phyloP scores from a whole-genome alignment of 2,329 filamentous ascomycete species.

The Penicillium sp. region DNA sequence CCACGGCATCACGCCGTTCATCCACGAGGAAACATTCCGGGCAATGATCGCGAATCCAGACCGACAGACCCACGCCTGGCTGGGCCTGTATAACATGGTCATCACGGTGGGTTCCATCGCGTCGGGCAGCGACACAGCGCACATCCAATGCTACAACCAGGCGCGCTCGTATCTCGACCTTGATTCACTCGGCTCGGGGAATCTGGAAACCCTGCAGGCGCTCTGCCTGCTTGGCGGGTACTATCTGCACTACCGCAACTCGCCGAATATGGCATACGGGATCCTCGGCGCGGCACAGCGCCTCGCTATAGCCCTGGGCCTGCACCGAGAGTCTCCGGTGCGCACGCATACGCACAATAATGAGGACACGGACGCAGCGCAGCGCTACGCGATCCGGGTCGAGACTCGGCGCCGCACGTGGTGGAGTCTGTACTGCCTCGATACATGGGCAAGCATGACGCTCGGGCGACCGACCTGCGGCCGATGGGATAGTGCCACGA shows the following conservation, averaged over 20 bases:
- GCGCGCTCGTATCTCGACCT: constrained; percentile 9
- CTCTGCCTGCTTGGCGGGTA: constrained; percentile 23
- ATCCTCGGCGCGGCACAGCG: constrained; percentile 26
- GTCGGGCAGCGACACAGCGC: constrained; percentile 8
- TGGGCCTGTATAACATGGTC: constrained; percentile 16
- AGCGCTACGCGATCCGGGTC: background rate
- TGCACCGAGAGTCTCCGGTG: constrained; percentile 12
- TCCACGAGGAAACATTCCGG: constrained; percentile 12
- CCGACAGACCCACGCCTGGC: constrained; percentile 6
- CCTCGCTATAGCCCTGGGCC: constrained; percentile 22
- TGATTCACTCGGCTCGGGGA: constrained; percentile 22
- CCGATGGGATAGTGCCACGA: constrained; percentile 12
- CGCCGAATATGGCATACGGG: constrained; percentile 25
- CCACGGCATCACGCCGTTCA: constrained; percentile 13
- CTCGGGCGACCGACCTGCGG: constrained; percentile 16
- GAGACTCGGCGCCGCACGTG: constrained; percentile 14
- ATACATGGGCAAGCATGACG: constrained; percentile 20
- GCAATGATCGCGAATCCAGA: background rate
- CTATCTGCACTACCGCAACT: constrained; percentile 26
- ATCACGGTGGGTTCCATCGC: constrained; percentile 15
- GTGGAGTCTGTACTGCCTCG: constrained; percentile 20
- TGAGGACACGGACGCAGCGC: background rate
- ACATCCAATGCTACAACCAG: constrained; percentile 11
- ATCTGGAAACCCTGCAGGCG: constrained; percentile 24
- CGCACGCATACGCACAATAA: background rate